phyloP scores from a whole-genome alignment of 2,329 filamentous ascomycete species.

The Ophiostoma piceae region DNA sequence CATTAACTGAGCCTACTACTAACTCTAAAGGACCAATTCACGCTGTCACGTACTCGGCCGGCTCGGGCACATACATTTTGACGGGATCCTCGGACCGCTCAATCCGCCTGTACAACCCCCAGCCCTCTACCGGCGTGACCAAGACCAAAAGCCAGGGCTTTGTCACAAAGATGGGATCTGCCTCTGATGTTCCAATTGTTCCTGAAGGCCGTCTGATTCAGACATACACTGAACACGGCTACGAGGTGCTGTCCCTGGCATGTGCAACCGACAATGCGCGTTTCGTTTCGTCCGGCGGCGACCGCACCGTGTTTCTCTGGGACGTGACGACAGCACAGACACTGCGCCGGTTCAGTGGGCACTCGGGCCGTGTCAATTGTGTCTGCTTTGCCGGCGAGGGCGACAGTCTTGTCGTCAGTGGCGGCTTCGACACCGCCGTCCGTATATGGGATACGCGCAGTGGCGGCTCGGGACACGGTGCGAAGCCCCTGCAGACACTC shows the following conservation, averaged over 20 bases:
- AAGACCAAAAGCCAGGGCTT: constrained; percentile 16
- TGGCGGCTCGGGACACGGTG: constrained; percentile 25
- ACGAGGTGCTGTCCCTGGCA: constrained; percentile 78
- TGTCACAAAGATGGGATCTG: constrained; percentile 28
- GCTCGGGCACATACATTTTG: constrained; percentile 70
- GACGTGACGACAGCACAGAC: constrained; percentile 80
- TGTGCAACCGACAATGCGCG: constrained; percentile 72
- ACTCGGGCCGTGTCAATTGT: constrained; percentile 69
- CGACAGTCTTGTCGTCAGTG: constrained; percentile 66
- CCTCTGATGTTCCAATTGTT: constrained; percentile 36
- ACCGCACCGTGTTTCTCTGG: constrained; percentile 89
- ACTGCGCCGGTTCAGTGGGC: constrained; percentile 65
- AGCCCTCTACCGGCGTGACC: constrained; percentile 39
- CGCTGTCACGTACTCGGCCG: constrained; percentile 66
- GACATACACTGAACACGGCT: constrained; percentile 83
- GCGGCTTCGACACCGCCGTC: constrained; percentile 70
- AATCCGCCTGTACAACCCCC: constrained; percentile 80
- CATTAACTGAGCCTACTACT: not conserved
- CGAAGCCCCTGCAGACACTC: constrained; percentile 66
- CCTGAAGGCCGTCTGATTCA: constrained; percentile 64
- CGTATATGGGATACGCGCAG: constrained; percentile 67
- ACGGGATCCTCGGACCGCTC: constrained; percentile 80
- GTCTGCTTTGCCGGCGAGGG: constrained; percentile 72
- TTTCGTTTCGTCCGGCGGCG: constrained; percentile 83
- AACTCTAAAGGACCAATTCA: constrained; percentile 60